Conservation (phyloP, 1,139 yeast genomes). For the Magnusiomyces paraingens region DNA sequence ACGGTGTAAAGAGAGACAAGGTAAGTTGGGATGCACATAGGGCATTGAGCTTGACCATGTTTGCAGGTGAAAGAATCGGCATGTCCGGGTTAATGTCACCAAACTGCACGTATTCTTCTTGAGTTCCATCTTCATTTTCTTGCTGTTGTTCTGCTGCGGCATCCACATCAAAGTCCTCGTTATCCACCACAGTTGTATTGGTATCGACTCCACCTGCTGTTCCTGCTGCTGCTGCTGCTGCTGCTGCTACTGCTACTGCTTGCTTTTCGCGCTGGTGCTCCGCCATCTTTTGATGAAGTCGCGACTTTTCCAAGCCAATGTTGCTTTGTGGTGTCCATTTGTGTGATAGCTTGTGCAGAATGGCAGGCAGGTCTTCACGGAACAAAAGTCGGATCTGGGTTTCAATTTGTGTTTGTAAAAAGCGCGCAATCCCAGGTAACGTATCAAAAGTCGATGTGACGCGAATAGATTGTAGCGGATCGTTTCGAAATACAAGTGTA, state of each 20-base stretch:
- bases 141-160: background rate
- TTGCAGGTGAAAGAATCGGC: slow-evolving; percentile 59
- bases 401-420: slow-evolving; percentile 77
- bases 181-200: background rate
- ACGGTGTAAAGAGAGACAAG: slow-evolving; percentile 57
- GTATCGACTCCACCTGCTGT: no score
- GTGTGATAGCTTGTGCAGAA: slow-evolving; percentile 68
- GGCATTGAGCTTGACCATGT: slow-evolving; percentile 64
- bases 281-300: slow-evolving; percentile 10
- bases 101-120: slow-evolving; percentile 27
- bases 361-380: slow-evolving; percentile 77
- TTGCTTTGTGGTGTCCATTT: slow-evolving; percentile 52
- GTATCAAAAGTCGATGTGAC: slow-evolving; percentile 83
- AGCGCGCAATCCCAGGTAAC: slow-evolving; percentile 74
- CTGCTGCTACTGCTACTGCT: slow-evolving; percentile 8
- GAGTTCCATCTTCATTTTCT: background rate
- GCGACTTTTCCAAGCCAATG: slow-evolving; percentile 17
- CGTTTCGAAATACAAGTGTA: slow-evolving; percentile 81
- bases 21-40: slow-evolving; percentile 75
- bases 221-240: background rate
- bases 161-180: background rate
- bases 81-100: slow-evolving; percentile 50
- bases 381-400: slow-evolving; percentile 71
- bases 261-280: slow-evolving; percentile 14
- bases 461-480: slow-evolving; percentile 75